Percentiles rank a stretch among this genome's conserved stretches.
Evolutionary conservation across 129 eudicot species (phyloP).

Genomic region (Arctium lappa): DNA sequence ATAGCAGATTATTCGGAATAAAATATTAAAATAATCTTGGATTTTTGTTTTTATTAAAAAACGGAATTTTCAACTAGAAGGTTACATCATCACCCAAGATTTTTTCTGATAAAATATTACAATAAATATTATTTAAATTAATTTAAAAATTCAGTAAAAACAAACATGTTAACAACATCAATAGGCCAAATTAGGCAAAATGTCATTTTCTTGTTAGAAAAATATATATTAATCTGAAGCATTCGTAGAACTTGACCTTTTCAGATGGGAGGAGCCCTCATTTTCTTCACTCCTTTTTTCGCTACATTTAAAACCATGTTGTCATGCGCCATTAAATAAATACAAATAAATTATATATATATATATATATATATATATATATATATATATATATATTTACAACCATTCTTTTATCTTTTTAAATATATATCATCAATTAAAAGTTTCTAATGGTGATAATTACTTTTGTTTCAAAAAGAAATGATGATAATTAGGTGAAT

Average conservation of each 20-base stretch:
- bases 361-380: too few species aligned
- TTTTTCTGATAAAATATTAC: constrained; percentile 4
- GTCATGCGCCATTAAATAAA: constrained; percentile 27
- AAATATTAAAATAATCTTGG: background rate
- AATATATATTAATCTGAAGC: constrained; percentile 13
- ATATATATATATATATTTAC: too few species aligned
- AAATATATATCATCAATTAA: too few species aligned
- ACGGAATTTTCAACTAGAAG: background rate
- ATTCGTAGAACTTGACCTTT: constrained; percentile 39
- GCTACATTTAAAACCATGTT: constrained; percentile 30
- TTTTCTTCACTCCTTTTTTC: constrained; percentile 31
- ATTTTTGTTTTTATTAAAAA: background rate
- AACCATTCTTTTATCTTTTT: too few species aligned
- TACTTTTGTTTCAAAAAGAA: too few species aligned
- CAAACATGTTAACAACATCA: constrained; percentile 40
- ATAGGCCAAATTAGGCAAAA: constrained; percentile 30
- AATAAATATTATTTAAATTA: background rate
- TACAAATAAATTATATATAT: too few species aligned
- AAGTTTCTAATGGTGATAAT: too few species aligned
- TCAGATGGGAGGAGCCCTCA: constrained; percentile 28
- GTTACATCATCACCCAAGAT: constrained; percentile 12
- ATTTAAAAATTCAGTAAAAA: constrained; percentile 23
- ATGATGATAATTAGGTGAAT: too few species aligned
- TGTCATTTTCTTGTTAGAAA: constrained; percentile 39
- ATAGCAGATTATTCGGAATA: background rate